These are phyloP conservation scores for Prunella vulgaris DNA, from an alignment of 257 asterid genomes.

Conservation along the genomic window DNA sequence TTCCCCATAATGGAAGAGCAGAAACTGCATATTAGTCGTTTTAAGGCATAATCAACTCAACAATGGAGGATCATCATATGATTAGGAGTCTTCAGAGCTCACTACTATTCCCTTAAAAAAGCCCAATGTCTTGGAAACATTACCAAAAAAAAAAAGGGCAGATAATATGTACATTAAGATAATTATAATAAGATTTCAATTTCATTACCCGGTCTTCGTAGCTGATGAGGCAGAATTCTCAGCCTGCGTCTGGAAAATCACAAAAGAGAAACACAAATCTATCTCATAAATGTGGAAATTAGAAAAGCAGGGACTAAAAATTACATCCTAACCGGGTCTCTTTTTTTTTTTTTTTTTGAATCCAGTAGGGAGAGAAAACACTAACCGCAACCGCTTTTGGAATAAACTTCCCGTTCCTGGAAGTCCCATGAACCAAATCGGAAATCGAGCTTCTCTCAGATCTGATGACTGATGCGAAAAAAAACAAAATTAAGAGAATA, in stretches of 20 bases:
- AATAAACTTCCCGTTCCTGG: conserved; percentile 29
- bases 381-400: conserved; percentile 55
- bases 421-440: conserved; percentile 25
- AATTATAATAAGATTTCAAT: background rate
- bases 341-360: too few species aligned
- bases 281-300: background rate
- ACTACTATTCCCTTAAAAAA: background rate
- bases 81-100: background rate
- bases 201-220: conserved; percentile 54
- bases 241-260: conserved; percentile 37
- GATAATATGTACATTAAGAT: background rate
- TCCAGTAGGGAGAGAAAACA: conserved; percentile 1
- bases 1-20: background rate
- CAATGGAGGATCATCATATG: background rate
- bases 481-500: background rate
- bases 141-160: background rate
- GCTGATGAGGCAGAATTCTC: conserved; percentile 42
- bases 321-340: background rate
- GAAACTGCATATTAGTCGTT: background rate
- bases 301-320: background rate
- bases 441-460: conserved; percentile 38
- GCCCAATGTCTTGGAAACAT: background rate
- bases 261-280: background rate
- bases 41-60: background rate
- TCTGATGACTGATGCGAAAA: conserved; percentile 37